phyloP scores from a whole-genome alignment of 2,329 filamentous ascomycete genomes.

The Arthroderma sp. region DNA sequence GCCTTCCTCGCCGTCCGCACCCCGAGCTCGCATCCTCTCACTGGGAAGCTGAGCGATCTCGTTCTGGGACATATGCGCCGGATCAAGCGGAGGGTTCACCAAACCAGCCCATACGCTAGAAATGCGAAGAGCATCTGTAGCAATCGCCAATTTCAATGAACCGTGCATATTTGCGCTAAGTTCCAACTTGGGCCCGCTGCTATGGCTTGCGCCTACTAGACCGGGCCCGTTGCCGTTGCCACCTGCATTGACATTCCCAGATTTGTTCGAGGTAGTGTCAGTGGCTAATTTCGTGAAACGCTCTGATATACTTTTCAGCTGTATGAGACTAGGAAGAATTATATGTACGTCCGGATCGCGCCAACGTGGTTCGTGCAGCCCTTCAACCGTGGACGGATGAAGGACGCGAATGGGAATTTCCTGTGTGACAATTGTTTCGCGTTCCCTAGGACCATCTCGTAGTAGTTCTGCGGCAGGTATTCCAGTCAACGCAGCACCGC shows the following conservation, averaged over 20 bases:
- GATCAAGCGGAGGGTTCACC: constrained; percentile 77
- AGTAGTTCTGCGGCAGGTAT: constrained; percentile 24
- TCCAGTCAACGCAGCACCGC: constrained; percentile 36
- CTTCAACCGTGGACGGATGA: constrained; percentile 69
- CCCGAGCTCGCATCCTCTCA: constrained; percentile 56
- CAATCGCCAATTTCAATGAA: constrained; percentile 63
- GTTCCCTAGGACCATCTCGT: constrained; percentile 49
- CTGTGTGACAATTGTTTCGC: constrained; percentile 86
- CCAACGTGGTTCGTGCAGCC: constrained; percentile 83
- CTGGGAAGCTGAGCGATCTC: constrained; percentile 66
- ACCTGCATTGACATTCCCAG: constrained; percentile 22
- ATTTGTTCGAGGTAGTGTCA: constrained; percentile 24
- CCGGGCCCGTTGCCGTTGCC: constrained; percentile 7
- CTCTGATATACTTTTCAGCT: constrained; percentile 88
- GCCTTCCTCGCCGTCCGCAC: constrained; percentile 59
- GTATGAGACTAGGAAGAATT: constrained; percentile 69
- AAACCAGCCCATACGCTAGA: constrained; percentile 75
- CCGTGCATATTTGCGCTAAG: constrained; percentile 93
- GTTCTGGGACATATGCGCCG: constrained; percentile 54
- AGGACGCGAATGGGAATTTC: constrained; percentile 92
- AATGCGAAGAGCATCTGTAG: constrained; percentile 74
- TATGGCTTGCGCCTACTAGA: constrained; percentile 17
- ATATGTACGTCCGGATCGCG: constrained; percentile 92
- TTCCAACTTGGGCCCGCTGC: constrained; percentile 55
- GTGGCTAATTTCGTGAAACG: constrained; percentile 77